phyloP scores from a whole-genome alignment of 2,329 filamentous ascomycete genomes.

The Pseudogymnoascus sp. region DNA sequence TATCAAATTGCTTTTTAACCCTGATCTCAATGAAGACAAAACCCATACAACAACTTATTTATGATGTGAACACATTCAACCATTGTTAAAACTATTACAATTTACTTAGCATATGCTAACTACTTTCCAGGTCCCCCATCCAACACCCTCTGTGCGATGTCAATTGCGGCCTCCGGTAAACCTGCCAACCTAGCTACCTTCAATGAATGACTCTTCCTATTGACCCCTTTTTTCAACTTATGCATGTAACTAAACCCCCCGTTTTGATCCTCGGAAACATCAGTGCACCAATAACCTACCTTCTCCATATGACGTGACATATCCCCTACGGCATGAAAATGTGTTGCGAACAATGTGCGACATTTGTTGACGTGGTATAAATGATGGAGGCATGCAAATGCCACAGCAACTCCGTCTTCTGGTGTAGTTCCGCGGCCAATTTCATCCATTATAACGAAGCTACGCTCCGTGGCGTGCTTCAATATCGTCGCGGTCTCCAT shows the following conservation, averaged over 20 bases:
- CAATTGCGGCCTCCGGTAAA: conserved; percentile 63
- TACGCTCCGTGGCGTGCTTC: conserved; percentile 69
- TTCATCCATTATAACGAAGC: conserved; percentile 98
- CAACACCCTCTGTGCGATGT: conserved; percentile 43
- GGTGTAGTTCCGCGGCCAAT: conserved; percentile 91
- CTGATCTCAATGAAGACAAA: conserved; percentile 31
- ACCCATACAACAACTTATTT: conserved; percentile 32
- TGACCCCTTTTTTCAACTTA: conserved; percentile 70
- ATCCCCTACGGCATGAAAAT: conserved; percentile 81
- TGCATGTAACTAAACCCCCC: conserved; percentile 81
- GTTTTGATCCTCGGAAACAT: conserved; percentile 63
- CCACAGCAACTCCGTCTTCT: conserved; percentile 81
- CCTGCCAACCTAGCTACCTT: conserved; percentile 90
- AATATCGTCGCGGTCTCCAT: conserved; percentile 89
- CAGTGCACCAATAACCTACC: conserved; percentile 64
- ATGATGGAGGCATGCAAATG: conserved; percentile 80
- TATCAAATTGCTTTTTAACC: conserved; percentile 33
- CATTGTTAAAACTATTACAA: conserved; percentile 17
- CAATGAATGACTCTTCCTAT: conserved; percentile 78
- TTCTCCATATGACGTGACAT: conserved; percentile 47
- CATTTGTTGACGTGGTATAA: conserved; percentile 69
- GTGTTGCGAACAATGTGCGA: conserved; percentile 83
- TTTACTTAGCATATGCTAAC: conserved; percentile 9
- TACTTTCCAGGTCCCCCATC: conserved; percentile 6
- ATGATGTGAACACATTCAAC: conserved; percentile 6